Base-by-base conservation (phyloP, 2,329 filamentous ascomycete genomes). In the Aspergillus ibericus region DNA sequence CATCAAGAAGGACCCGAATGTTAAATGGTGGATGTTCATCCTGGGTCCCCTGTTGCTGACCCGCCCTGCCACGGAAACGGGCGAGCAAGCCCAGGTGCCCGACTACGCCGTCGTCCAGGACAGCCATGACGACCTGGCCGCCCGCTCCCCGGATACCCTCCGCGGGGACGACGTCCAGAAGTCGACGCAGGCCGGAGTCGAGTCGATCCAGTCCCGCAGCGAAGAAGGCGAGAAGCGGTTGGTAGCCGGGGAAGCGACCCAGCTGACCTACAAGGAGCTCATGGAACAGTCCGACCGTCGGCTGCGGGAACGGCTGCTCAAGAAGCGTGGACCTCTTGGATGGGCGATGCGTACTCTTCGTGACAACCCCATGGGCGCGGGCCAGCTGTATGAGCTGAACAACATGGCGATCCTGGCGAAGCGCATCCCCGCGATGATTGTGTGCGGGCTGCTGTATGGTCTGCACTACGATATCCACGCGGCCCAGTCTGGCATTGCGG, bases 281-380 rank as follows among this genome's bases (percentile, higher is more conserved):
- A 70, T 87, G 55, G 81, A 77, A 4, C 75, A 85, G 57, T 85
- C 82, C 7, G 78, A 87, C 58, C 81, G 80, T 18, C 81, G 77
- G 47, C 82, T 88, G 67, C 84, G 89, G 70, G 84, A 84, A 20
- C 85, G 85, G 66, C 85, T 93, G 55, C 77, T 84, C 57, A 78
- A 83, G 73, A 82, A 81, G 58, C 77, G 78, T 1, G 88, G 90
- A 25, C 89, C 88, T 52, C 81, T 93, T n/a, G 90, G 87, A 67
- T 93, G 90, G 90, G 91, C 88, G 36, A 90, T 93, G 88, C 88
- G 90, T 66, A 85, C 81, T 52, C 86, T 93, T 18, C 88, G 85
- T 70, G 81, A 89, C 68, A 90, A 92, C 80, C 88, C 85, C 49
- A 84, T 91, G 77, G 88, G 88, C 16, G 73, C 86, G 16, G 91